phyloP scores from a whole-genome alignment of 2,329 filamentous ascomycete genomes.

The Pyricularia grisea region DNA sequence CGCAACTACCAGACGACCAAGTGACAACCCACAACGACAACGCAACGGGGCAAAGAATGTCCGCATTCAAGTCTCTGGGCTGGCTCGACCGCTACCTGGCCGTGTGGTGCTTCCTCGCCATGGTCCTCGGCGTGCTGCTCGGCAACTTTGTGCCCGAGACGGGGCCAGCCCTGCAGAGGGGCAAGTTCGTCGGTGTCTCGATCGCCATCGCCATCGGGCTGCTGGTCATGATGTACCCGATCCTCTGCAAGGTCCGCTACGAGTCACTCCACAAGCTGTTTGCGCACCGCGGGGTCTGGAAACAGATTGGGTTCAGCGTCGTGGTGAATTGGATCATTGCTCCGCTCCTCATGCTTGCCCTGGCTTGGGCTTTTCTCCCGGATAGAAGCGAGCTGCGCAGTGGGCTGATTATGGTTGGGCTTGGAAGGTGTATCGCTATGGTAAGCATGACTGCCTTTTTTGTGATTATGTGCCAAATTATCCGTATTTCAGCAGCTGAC shows the following conservation, averaged over 20 bases:
- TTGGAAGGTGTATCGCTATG: slow-evolving; percentile 86
- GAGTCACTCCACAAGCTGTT: slow-evolving; percentile 65
- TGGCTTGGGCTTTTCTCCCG: slow-evolving; percentile 61
- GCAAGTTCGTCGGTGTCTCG: slow-evolving; percentile 51
- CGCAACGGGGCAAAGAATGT: slow-evolving; percentile 14
- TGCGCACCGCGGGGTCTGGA: slow-evolving; percentile 55
- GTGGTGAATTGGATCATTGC: slow-evolving; percentile 77
- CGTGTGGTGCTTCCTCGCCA: slow-evolving; percentile 70
- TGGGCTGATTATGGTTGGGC: slow-evolving; percentile 71
- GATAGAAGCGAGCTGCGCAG: slow-evolving; percentile 47
- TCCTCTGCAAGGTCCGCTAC: slow-evolving; percentile 76
- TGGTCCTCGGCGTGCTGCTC: slow-evolving; percentile 64
- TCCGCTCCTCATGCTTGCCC: slow-evolving; percentile 65
- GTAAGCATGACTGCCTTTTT: slow-evolving; percentile 30
- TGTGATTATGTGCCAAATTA: neutral
- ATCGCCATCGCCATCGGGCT: slow-evolving; percentile 58
- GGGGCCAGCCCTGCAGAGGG: slow-evolving; percentile 54
- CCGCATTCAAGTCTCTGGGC: slow-evolving; percentile 44
- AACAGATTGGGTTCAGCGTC: slow-evolving; percentile 69
- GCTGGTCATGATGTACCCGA: slow-evolving; percentile 91
- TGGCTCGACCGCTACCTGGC: slow-evolving; percentile 55
- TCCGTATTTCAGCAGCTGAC: neutral
- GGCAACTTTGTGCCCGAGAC: slow-evolving; percentile 64
- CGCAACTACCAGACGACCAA: neutral
- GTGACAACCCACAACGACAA: neutral